Evolutionary conservation across 352 stramenopile genomes (phyloP), one percentile per base, ranked within the genome.

Genomic region (Pythium brassicae): DNA sequence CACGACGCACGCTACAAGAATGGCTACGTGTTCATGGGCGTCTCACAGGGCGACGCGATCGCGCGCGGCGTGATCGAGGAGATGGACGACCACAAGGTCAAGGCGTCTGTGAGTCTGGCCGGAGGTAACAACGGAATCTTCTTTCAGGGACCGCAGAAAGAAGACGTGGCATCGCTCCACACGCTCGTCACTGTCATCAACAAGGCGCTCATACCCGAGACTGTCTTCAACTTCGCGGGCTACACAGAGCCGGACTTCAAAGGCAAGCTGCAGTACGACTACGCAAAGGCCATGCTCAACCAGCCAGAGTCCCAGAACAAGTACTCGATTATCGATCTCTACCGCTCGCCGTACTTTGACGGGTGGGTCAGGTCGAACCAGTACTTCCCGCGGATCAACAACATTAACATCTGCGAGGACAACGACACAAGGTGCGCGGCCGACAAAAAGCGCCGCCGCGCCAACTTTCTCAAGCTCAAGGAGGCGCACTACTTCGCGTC

Each of bases 41-140:
- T 83, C 44, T 87, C 74, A 4, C 70, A 83, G 49, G 77, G 77
- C 32, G 72, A 52, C 1, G 50, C 72, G 20, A 62, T 85, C 26
- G 68, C 73, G 40, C 65, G 72, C 2, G 63, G 56, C 0, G 74
- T 87, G 27, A 64, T 80, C 19, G 72, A 87, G 58, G 49, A 78
- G 37, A 82, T 79, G 77, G 70, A 87, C 34, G 70, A 82, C 53
- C 74, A 87, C 65, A 73, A 75, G 0, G 68, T 70, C 2, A 57
- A 83, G 39, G 68, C 58, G 5, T 71, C 80, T 47, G 63, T 87
- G 47, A 78, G 62, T 26, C 37, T 87, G 7, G 72, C 74, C 0
- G 72, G 68, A 3, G 57, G 44, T 0, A 52, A 68, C 12, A 86
- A 87, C 53, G 77, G 77, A 29, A 29, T 68, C 23, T 87, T 85